phyloP scores from a whole-genome alignment of 2,329 filamentous ascomycete species.

The Penicillium hordei region DNA sequence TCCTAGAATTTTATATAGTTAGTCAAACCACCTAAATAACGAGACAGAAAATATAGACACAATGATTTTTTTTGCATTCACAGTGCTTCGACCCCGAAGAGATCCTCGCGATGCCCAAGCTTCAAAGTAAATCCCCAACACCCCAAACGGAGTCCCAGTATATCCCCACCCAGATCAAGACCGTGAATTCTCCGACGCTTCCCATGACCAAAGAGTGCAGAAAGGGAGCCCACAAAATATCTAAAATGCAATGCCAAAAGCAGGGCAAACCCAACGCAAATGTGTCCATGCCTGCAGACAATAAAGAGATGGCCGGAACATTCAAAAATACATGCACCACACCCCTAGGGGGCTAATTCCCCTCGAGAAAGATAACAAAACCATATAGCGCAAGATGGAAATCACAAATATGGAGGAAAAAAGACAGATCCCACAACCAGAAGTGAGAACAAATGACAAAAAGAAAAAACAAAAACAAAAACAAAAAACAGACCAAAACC shows the following conservation, averaged over 20 bases:
- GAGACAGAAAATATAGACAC: constrained; percentile 32
- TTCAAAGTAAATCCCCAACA: constrained; percentile 43
- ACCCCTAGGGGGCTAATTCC: background rate
- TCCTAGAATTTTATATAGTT: background rate
- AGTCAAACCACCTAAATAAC: background rate
- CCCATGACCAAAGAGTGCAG: constrained; percentile 38
- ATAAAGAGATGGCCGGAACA: constrained; percentile 9
- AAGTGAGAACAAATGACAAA: constrained; percentile 13
- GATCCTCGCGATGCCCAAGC: constrained; percentile 30
- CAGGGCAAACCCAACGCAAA: constrained; percentile 26
- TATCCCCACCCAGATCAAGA: constrained; percentile 42
- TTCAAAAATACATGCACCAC: constrained; percentile 18
- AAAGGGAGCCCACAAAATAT: constrained; percentile 30
- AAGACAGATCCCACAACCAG: constrained; percentile 17
- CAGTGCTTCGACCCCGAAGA: constrained; percentile 30
- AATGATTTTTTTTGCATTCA: constrained; percentile 35
- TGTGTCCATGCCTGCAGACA: constrained; percentile 19
- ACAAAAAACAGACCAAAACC: constrained; percentile 23
- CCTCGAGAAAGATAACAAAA: constrained; percentile 11
- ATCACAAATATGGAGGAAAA: constrained; percentile 18
- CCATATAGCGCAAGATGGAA: constrained; percentile 20
- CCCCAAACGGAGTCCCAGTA: constrained; percentile 41
- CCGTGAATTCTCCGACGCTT: constrained; percentile 42
- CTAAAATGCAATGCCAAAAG: constrained; percentile 32
- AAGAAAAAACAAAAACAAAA: constrained; percentile 19